Evolutionary conservation across 176 grass and related monocot species (phyloP).

Genomic region (Luzula sylvatica): DNA sequence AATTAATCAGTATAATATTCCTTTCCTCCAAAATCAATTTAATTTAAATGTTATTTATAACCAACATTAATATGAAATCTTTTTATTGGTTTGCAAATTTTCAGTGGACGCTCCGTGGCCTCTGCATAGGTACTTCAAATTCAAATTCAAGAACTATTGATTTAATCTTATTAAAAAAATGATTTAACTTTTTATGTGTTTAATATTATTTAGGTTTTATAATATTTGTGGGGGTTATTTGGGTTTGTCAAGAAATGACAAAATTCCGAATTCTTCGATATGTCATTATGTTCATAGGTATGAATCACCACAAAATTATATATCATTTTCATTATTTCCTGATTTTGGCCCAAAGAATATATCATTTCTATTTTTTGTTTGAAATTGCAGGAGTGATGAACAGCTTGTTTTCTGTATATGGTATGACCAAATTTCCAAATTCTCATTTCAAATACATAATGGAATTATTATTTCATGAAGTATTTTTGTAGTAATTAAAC

Average conservation of each 20-base stretch:
- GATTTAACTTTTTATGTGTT: constrained; percentile 22
- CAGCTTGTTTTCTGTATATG: constrained; percentile 96
- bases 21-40: background rate
- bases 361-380: constrained; percentile 19
- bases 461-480: background rate
- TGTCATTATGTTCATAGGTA: constrained; percentile 97
- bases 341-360: too few relatives aligned
- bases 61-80: too few relatives aligned
- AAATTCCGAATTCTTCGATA: constrained; percentile 59
- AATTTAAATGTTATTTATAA: background rate
- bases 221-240: constrained; percentile 64
- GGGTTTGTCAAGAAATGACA: constrained; percentile 84
- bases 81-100: constrained; percentile 31
- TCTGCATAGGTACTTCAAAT: constrained; percentile 74
- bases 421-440: constrained; percentile 32
- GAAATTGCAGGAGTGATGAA: constrained; percentile 85
- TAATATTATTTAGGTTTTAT: constrained; percentile 56
- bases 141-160: constrained; percentile 14
- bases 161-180: constrained; percentile 11
- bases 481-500: background rate
- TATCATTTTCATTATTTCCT: too few relatives aligned
- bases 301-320: background rate
- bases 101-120: constrained; percentile 92
- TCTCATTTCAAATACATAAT: constrained; percentile 22
- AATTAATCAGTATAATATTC: background rate